A percentile compares a stretch with the other conserved stretches of the same genome.
These are phyloP conservation scores for Takashimella tepidaria DNA, from an alignment of 1,284 basidiomycete genomes.

Conservation along the genomic window DNA sequence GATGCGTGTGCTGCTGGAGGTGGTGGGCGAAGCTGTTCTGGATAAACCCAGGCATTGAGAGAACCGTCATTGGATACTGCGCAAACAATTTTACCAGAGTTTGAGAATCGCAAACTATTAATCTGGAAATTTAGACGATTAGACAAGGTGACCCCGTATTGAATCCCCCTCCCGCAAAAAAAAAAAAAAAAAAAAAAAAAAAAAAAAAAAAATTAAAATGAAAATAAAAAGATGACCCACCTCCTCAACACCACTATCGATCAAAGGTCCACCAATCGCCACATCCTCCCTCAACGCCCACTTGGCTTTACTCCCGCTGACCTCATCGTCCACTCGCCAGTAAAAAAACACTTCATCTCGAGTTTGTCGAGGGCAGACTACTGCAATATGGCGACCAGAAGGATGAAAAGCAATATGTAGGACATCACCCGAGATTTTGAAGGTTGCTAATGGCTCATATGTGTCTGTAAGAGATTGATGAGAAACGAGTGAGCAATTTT, in stretches of 20 bases:
- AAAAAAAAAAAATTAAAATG: no score
- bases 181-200: background rate
- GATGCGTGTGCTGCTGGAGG: background rate
- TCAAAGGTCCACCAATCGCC: constrained; percentile 24
- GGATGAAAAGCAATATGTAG: constrained; percentile 41
- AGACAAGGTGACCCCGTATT: background rate
- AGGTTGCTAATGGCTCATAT: constrained; percentile 20
- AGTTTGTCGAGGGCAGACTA: constrained; percentile 24
- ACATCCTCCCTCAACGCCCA: constrained; percentile 38
- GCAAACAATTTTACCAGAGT: constrained; percentile 31
- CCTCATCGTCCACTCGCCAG: constrained; percentile 16
- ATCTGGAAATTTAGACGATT: constrained; percentile 19
- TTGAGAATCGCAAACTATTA: constrained; percentile 36
- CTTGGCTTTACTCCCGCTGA: constrained; percentile 8
- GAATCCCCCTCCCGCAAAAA: background rate
- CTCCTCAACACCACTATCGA: constrained; percentile 36
- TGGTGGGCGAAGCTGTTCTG: constrained; percentile 14
- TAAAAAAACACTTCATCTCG: constrained; percentile 41
- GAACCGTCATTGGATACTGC: constrained; percentile 42
- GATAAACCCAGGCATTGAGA: constrained; percentile 38
- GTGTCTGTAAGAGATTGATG: constrained; percentile 13
- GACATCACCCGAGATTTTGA: constrained; percentile 36
- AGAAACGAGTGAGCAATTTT: no score
- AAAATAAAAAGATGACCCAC: constrained; percentile 12
- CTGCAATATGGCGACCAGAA: constrained; percentile 36